phyloP scores from a whole-genome alignment of 768 basidiomycete genomes.

The Phaeolepiota aurea region DNA sequence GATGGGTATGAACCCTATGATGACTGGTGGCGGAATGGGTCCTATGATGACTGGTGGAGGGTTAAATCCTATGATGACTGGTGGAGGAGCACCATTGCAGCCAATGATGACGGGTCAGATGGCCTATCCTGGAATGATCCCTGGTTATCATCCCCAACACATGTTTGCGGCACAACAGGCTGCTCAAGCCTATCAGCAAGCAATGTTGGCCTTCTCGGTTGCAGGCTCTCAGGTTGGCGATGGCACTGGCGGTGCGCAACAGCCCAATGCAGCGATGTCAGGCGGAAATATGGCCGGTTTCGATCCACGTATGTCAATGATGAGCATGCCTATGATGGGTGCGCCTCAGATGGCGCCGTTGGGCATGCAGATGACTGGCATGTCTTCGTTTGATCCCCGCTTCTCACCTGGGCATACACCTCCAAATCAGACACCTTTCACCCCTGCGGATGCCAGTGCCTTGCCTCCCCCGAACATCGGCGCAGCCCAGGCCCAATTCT shows the following conservation, averaged over 20 bases:
- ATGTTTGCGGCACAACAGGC: constrained; percentile 84
- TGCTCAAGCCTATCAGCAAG: constrained; percentile 82
- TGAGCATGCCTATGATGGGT: constrained; percentile 66
- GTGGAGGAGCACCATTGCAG: constrained; percentile 32
- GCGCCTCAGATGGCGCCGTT: constrained; percentile 22
- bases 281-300: constrained; percentile 41
- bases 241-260: constrained; percentile 35
- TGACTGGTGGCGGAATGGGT: constrained; percentile 33
- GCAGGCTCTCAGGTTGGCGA: constrained; percentile 71
- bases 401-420: constrained; percentile 30
- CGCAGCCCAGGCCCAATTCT: constrained; percentile 19
- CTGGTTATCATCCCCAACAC: constrained; percentile 60
- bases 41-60: constrained; percentile 38
- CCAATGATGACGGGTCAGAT: constrained; percentile 37
- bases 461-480: constrained; percentile 25
- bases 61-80: constrained; percentile 41
- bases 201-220: constrained; percentile 75
- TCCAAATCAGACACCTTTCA: constrained; percentile 14
- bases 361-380: constrained; percentile 56
- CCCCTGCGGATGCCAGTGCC: constrained; percentile 22
- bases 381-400: constrained; percentile 50
- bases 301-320: constrained; percentile 80
- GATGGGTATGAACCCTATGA: constrained; percentile 40
- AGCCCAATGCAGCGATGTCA: constrained; percentile 50
- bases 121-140: constrained; percentile 55